phyloP scores from a whole-genome alignment of 2,329 filamentous ascomycete species.

The Xylariaceae sp. region DNA sequence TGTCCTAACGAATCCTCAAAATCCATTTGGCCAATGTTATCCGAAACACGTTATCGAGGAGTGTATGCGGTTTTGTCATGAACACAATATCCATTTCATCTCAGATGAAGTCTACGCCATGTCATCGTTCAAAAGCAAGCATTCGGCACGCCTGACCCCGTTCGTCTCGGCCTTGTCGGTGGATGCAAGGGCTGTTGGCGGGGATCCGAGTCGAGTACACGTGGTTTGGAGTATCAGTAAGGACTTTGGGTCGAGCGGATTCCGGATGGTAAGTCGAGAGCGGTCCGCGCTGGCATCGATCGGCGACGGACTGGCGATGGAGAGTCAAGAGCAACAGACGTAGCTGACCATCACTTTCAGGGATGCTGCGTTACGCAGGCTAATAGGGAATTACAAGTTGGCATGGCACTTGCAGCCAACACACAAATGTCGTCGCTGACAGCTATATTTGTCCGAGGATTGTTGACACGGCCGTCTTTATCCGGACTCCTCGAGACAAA shows the following conservation, averaged over 20 bases:
- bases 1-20: constrained; percentile 38
- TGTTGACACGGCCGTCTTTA: constrained; percentile 12
- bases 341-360: too few species aligned
- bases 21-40: constrained; percentile 37
- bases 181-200: constrained; percentile 1
- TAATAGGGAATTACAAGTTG: constrained; percentile 7
- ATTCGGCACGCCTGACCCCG: not conserved
- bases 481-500: constrained; percentile 5
- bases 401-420: constrained; percentile 12
- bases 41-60: constrained; percentile 28
- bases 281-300: too few species aligned
- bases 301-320: too few species aligned
- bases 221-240: constrained; percentile 23
- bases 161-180: constrained; percentile 7
- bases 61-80: constrained; percentile 33
- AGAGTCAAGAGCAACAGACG: too few species aligned
- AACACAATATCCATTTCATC: constrained; percentile 35
- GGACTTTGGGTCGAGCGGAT: constrained; percentile 21
- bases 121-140: constrained; percentile 9
- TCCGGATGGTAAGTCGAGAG: constrained; percentile 45
- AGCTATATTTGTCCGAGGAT: not conserved
- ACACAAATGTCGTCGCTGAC: constrained; percentile 16
- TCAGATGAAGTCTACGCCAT: constrained; percentile 39
- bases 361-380: constrained; percentile 17
- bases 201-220: constrained; percentile 14